Evolutionary conservation across 2,329 filamentous ascomycete species (phyloP).

Genomic region (Botrytis pseudocinerea): DNA sequence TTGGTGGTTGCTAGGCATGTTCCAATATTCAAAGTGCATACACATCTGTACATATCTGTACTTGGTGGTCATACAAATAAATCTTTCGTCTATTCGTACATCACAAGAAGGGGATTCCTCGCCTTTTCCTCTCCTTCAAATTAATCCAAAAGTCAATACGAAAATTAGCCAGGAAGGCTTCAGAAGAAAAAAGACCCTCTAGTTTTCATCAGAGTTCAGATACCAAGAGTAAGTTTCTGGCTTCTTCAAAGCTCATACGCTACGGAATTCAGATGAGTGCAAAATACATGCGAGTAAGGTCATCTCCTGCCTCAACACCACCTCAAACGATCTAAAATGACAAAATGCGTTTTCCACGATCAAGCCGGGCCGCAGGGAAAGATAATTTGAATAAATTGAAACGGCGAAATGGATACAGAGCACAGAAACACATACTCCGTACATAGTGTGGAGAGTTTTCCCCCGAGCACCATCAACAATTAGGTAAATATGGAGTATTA

Average conservation of each 20-base stretch:
- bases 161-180: neutral
- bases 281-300: neutral
- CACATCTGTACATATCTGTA: neutral
- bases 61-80: neutral
- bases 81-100: no score
- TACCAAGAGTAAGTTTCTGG: neutral
- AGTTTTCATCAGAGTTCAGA: neutral
- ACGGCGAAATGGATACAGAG: neutral
- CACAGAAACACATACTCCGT: neutral
- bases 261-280: neutral
- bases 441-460: neutral
- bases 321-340: neutral
- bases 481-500: slow-evolving; percentile 1
- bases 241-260: neutral
- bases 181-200: neutral
- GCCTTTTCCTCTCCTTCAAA: neutral
- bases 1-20: neutral
- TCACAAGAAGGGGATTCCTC: neutral
- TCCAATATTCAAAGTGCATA: slow-evolving; percentile 3
- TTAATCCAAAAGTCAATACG: neutral
- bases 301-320: neutral
- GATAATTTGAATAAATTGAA: neutral
- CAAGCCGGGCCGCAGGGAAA: neutral
- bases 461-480: neutral
- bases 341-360: neutral